These are phyloP conservation scores for Rubia yunnanensis DNA, from an alignment of 257 asterid genomes.

Conservation along the genomic window DNA sequence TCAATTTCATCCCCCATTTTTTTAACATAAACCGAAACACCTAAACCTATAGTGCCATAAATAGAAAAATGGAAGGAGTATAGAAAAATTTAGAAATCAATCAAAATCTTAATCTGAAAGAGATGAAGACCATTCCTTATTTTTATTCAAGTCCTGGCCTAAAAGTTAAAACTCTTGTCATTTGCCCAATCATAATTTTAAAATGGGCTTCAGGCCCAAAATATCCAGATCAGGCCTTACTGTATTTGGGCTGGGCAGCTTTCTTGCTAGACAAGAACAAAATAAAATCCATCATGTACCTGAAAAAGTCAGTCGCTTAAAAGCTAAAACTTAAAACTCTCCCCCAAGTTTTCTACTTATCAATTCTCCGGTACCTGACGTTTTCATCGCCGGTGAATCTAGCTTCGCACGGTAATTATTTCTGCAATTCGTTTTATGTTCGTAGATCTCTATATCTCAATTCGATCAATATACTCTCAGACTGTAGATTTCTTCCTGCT, in stretches of 20 bases:
- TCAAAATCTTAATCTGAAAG: no score
- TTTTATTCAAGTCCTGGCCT: no score
- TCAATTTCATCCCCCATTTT: no score
- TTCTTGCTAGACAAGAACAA: conserved; percentile 8
- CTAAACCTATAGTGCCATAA: no score
- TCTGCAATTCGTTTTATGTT: neutral
- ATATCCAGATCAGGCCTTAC: neutral
- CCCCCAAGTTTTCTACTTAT: neutral
- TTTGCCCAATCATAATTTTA: no score
- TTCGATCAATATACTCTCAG: neutral
- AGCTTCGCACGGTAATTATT: neutral
- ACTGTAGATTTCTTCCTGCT: neutral
- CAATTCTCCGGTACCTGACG: neutral
- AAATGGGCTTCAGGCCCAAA: neutral
- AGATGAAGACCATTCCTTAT: no score
- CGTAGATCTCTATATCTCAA: neutral
- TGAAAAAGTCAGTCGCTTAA: neutral
- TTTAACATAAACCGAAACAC: no score
- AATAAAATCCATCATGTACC: neutral
- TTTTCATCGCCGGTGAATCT: neutral
- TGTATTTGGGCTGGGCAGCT: neutral
- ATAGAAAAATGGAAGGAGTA: no score
- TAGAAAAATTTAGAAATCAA: no score
- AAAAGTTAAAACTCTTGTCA: no score
- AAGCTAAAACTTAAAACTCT: neutral